Evolutionary conservation across 305 asterid genomes (phyloP).

Genomic region (Solanum hybrid): DNA sequence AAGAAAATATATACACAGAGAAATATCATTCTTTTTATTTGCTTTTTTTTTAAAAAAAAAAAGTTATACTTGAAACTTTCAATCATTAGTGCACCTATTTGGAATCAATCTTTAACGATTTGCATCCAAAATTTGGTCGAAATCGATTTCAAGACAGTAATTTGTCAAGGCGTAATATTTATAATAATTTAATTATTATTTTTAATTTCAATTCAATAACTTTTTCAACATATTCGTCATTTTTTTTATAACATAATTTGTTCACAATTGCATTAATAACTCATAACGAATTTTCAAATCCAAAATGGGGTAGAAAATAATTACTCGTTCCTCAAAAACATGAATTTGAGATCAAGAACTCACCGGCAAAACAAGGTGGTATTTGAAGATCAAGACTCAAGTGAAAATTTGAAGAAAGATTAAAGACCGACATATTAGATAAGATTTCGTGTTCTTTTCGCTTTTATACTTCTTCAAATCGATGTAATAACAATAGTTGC

Average conservation of each 20-base stretch:
- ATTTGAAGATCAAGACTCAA: not conserved
- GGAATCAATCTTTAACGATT: no score
- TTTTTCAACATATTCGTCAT: not conserved
- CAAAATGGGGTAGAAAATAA: not conserved
- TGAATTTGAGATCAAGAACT: not conserved
- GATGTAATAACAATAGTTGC: not conserved
- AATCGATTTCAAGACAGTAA: not conserved
- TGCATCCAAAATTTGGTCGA: not conserved
- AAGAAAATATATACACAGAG: not conserved
- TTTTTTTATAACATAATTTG: no score
- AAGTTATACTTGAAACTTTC: no score
- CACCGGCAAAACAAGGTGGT: not conserved
- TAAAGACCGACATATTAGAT: not conserved
- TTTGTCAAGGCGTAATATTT: not conserved
- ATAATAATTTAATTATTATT: no score
- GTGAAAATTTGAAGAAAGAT: not conserved
- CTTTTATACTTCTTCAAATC: not conserved
- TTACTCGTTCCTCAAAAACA: not conserved
- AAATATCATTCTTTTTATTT: not conserved
- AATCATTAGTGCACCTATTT: no score
- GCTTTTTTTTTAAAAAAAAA: no score
- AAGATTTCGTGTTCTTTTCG: no score
- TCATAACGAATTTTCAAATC: not conserved
- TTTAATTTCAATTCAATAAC: no score
- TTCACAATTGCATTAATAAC: not conserved